These are phyloP conservation scores for Pulchroboletus neoregius DNA, from an alignment of 1,284 basidiomycete genomes.

Conservation along the genomic window DNA sequence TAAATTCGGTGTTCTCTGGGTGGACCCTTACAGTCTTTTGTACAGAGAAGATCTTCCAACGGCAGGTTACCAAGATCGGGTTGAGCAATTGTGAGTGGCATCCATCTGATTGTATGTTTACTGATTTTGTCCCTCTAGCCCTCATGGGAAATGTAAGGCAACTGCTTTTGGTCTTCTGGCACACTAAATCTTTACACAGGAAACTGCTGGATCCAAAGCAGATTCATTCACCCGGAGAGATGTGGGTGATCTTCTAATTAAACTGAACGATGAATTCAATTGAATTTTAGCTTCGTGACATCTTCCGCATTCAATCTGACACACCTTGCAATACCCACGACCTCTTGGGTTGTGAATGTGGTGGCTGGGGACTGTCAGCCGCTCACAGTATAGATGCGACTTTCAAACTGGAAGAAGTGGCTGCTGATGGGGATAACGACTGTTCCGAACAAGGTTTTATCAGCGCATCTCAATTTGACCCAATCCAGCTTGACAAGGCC, in stretches of 20 bases:
- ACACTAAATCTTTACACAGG: slow-evolving; percentile 31
- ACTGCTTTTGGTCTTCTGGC: background rate
- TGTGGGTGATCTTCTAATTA: slow-evolving; percentile 40
- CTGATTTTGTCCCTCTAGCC: slow-evolving; percentile 39
- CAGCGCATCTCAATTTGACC: slow-evolving; percentile 65
- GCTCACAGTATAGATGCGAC: slow-evolving; percentile 18
- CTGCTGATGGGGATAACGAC: slow-evolving; percentile 27
- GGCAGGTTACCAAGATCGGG: slow-evolving; percentile 95
- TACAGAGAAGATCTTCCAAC: slow-evolving; percentile 81
- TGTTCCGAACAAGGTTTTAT: slow-evolving; percentile 55
- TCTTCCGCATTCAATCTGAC: slow-evolving; percentile 81
- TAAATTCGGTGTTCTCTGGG: slow-evolving; percentile 4
- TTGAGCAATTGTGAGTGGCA: slow-evolving; percentile 74
- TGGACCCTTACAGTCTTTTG: slow-evolving; percentile 3
- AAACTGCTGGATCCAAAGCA: slow-evolving; percentile 56
- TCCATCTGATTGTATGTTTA: background rate
- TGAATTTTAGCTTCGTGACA: slow-evolving; percentile 67
- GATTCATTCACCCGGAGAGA: slow-evolving; percentile 90
- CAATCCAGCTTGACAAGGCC: slow-evolving; percentile 44
- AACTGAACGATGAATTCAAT: slow-evolving; percentile 6
- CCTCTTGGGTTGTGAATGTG: slow-evolving; percentile 73
- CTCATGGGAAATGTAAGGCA: slow-evolving; percentile 59
- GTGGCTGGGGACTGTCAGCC: slow-evolving; percentile 27
- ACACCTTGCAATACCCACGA: slow-evolving; percentile 93
- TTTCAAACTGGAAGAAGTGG: slow-evolving; percentile 13